Percentiles rank a stretch among this genome's conserved stretches.
Conservation (phyloP, 352 stramenopile genomes). For the Phytophthora agathidicida region DNA sequence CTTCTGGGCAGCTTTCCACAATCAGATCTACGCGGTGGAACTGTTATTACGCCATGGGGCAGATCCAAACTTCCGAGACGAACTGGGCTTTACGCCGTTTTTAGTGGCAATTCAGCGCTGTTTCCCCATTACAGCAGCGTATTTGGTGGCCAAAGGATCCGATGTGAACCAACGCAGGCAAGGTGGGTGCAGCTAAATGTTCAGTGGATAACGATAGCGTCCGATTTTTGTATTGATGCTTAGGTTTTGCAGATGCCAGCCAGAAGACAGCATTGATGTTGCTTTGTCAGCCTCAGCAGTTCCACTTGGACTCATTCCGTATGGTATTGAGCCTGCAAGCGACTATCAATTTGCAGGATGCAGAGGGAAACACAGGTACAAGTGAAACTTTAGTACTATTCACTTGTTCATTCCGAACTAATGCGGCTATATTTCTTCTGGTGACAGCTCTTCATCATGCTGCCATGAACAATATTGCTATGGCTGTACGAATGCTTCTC, state of each 20-base stretch:
- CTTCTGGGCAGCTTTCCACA: slow-evolving; percentile 76
- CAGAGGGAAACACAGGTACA: slow-evolving; percentile 73
- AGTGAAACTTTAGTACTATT: not conserved
- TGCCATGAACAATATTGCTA: slow-evolving; percentile 59
- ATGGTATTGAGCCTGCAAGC: slow-evolving; percentile 81
- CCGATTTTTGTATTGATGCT: not conserved
- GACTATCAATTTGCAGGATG: slow-evolving; percentile 56
- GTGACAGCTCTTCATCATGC: slow-evolving; percentile 67
- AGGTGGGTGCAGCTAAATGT: slow-evolving; percentile 23
- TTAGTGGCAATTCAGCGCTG: slow-evolving; percentile 72
- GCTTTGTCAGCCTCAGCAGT: slow-evolving; percentile 68
- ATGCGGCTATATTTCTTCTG: not conserved
- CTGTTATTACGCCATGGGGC: slow-evolving; percentile 68
- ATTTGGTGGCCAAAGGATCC: slow-evolving; percentile 78
- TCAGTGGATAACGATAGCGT: not conserved
- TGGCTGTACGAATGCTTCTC: slow-evolving; percentile 74
- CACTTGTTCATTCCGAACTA: not conserved
- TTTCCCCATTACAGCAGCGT: slow-evolving; percentile 79
- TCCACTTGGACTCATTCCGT: slow-evolving; percentile 82
- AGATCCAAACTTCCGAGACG: slow-evolving; percentile 57
- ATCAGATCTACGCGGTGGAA: slow-evolving; percentile 85
- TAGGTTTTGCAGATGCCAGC: slow-evolving; percentile 16
- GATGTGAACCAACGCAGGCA: slow-evolving; percentile 62
- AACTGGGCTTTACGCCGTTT: slow-evolving; percentile 63
- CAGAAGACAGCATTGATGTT: slow-evolving; percentile 75